Base-by-base conservation (phyloP, 2,329 filamentous ascomycete species). In the Cladophialophora immunda region DNA sequence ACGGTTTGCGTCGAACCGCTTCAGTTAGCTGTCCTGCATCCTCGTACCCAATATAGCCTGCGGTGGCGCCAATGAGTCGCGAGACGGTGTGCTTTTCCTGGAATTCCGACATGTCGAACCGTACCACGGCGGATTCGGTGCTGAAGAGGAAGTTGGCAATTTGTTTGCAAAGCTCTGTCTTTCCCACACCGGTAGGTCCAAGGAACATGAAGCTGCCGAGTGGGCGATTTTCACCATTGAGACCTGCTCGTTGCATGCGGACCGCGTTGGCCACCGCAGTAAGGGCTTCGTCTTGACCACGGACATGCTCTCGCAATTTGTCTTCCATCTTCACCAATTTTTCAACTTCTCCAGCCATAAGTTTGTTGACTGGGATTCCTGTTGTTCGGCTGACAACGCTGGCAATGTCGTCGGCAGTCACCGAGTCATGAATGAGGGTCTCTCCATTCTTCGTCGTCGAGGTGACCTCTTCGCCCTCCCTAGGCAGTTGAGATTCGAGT, bases 61-160 rank as follows among this genome's bases (percentile, higher is more conserved):
- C 94, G 0, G 95, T 95, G 2, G 92, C 91, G 53, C 95, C 95
- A 71, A 98, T 97, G 34, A 98, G 86, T 19, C 94, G 87, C 30
- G 92, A 97, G 64, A 98, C 92, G 3, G 95, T 98, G 76, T 98
- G 94, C 79, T 97, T 97, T 77, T 98, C 95, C 76, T 97, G 93
- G 78, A 97, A 98, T 76, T 99, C 95, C 73, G 89, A 92, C 95
- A 98, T 98, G 79, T 98, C 95, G 78, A 98, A 98, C 36, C 95
- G 87, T 36, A 97, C 88, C 29, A 99, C 93, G 2, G 95, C 94
- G 30, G 89, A 89, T 74, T 97, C 92, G 1, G 93, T 97, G 0
- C 92, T 95, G 81, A 98, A 99, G 41, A 99, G 84, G 81, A 97
- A 98, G 65, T 86, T 87, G 1, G 95, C 95, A 73, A 99, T 90